A percentile compares a stretch with the other conserved stretches of the same genome.
phyloP scores from a whole-genome alignment of 345 rosid species.

The Euphorbia peplus region DNA sequence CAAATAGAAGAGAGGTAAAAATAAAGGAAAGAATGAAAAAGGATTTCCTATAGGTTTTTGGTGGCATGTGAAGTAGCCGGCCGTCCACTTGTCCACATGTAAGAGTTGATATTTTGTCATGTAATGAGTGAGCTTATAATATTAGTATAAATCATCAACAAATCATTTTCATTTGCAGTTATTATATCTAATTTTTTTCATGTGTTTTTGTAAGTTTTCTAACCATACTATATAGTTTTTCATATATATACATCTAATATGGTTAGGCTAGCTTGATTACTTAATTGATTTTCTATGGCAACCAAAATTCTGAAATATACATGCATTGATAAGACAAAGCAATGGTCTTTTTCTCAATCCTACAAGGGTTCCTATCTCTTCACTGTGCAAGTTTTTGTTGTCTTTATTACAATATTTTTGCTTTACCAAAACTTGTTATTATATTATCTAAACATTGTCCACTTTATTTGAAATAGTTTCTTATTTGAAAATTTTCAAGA shows the following conservation, averaged over 20 bases:
- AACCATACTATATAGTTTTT: neutral
- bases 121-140: conserved; percentile 27
- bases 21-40: neutral
- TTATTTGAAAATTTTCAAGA: too few species aligned
- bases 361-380: conserved; percentile 13
- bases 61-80: conserved; percentile 67
- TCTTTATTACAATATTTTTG: too few species aligned
- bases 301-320: conserved; percentile 28
- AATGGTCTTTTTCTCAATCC: conserved; percentile 38
- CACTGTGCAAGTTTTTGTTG: too few species aligned
- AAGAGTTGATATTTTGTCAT: conserved; percentile 51
- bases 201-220: neutral
- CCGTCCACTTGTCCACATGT: conserved; percentile 48
- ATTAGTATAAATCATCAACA: conserved; percentile 28
- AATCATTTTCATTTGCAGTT: conserved; percentile 27
- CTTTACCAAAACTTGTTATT: too few species aligned
- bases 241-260: neutral
- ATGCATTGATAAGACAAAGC: conserved; percentile 35
- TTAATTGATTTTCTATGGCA: neutral
- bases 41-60: conserved; percentile 37
- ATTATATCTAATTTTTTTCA: neutral
- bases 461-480: too few species aligned
- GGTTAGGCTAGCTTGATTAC: neutral
- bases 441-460: too few species aligned
- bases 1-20: conserved; percentile 16